phyloP scores from a whole-genome alignment of 2,329 filamentous ascomycete genomes.

The Apiospora arundinis region DNA sequence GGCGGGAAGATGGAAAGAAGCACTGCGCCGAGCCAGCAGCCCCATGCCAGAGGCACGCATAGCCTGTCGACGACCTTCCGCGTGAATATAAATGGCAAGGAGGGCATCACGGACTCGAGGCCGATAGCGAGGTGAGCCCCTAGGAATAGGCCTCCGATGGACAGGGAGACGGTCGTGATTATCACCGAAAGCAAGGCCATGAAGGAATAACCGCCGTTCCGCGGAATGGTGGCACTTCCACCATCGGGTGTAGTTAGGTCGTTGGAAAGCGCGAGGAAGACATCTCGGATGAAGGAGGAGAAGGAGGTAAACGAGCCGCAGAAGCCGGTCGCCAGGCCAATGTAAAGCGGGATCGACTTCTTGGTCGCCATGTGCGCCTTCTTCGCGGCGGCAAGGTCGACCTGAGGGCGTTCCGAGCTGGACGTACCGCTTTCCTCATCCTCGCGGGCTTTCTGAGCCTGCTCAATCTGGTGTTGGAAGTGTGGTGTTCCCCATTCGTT shows the following conservation, averaged over 20 bases:
- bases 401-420: slow-evolving; percentile 26
- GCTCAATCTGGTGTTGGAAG: slow-evolving; percentile 44
- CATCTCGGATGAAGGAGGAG: slow-evolving; percentile 82
- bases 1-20: slow-evolving; percentile 76
- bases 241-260: slow-evolving; percentile 62
- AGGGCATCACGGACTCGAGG: slow-evolving; percentile 63
- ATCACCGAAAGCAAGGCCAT: slow-evolving; percentile 79
- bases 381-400: slow-evolving; percentile 53
- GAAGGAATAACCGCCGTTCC: slow-evolving; percentile 81
- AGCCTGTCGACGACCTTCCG: slow-evolving; percentile 69
- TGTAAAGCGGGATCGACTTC: slow-evolving; percentile 87
- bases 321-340: slow-evolving; percentile 85
- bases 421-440: slow-evolving; percentile 46
- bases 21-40: slow-evolving; percentile 79
- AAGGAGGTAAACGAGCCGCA: slow-evolving; percentile 92
- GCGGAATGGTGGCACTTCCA: slow-evolving; percentile 47
- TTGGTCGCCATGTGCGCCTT: slow-evolving; percentile 70
- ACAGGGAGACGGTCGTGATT: slow-evolving; percentile 74
- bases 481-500: slow-evolving; percentile 64
- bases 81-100: slow-evolving; percentile 61
- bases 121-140: slow-evolving; percentile 78
- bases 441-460: slow-evolving; percentile 40
- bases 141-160: slow-evolving; percentile 70
- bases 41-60: slow-evolving; percentile 69
- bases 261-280: slow-evolving; percentile 81